These are phyloP conservation scores for Nematodospora anomalae DNA, from an alignment of 1,139 yeast species.

Conservation along the genomic window DNA sequence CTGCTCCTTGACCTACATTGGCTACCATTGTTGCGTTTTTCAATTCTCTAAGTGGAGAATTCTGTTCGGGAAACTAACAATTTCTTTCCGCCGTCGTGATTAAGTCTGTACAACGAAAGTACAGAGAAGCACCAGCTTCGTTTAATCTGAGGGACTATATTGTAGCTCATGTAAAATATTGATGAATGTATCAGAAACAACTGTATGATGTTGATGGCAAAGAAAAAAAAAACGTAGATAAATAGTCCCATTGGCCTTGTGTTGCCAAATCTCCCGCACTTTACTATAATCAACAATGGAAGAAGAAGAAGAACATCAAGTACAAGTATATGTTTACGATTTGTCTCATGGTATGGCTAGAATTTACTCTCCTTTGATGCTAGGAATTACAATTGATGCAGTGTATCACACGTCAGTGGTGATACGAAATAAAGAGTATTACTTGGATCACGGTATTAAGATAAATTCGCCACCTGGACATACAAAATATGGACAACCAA, in stretches of 20 bases:
- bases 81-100: no score
- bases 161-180: no score
- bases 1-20: no score
- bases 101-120: no score
- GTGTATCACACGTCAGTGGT: constrained; percentile 70
- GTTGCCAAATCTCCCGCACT: background rate
- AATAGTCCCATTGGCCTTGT: constrained; percentile 1
- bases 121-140: no score
- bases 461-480: constrained; percentile 43
- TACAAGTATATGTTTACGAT: constrained; percentile 63
- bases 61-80: no score
- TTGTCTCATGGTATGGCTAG: constrained; percentile 52
- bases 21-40: no score
- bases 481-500: constrained; percentile 62
- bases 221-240: background rate
- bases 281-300: constrained; percentile 1
- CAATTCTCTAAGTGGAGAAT: no score
- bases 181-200: no score
- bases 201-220: constrained; percentile 2
- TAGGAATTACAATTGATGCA: constrained; percentile 55
- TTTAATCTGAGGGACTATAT: no score
- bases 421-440: constrained; percentile 54
- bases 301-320: constrained; percentile 7
- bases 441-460: constrained; percentile 62
- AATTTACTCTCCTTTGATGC: constrained; percentile 41